A percentile compares a stretch with the other conserved stretches of the same genome.
Evolutionary conservation across 2,329 filamentous ascomycete species (phyloP).

Genomic region (Scedosporium aurantiacum): DNA sequence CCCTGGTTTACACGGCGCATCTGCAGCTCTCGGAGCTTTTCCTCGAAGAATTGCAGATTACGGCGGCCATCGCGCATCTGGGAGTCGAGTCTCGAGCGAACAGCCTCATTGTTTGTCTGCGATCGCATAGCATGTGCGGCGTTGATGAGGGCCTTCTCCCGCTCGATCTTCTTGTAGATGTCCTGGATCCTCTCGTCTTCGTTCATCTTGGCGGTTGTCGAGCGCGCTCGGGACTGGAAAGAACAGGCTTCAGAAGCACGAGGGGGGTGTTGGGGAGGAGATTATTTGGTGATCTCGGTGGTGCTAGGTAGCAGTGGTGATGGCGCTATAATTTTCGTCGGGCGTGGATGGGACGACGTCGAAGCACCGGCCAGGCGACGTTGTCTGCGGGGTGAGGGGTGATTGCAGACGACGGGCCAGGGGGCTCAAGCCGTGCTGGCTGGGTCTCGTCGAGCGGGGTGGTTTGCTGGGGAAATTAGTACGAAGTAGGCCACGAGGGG

Average conservation of each 20-base stretch:
- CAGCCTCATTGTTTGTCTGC: constrained; percentile 86
- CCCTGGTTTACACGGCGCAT: constrained; percentile 62
- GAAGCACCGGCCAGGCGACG: background rate
- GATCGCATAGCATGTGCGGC: constrained; percentile 91
- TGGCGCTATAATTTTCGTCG: background rate
- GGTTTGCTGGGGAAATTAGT: background rate
- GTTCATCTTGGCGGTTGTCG: constrained; percentile 40
- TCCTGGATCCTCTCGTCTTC: constrained; percentile 59
- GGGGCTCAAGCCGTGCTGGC: too few relatives aligned
- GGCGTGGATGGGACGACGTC: background rate
- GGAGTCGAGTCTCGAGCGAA: constrained; percentile 80
- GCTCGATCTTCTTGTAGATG: constrained; percentile 94
- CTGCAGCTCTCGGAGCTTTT: constrained; percentile 79
- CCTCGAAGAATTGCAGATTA: constrained; percentile 93
- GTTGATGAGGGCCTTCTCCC: constrained; percentile 89
- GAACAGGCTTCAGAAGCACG: background rate
- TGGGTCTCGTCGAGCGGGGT: background rate
- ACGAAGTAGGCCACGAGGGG: background rate
- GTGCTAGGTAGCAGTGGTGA: background rate
- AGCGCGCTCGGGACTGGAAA: background rate
- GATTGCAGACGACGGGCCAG: background rate
- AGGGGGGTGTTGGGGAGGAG: background rate
- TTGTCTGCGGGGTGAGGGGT: background rate
- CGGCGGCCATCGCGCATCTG: constrained; percentile 89
- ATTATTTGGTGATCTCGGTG: background rate